Percentiles rank a stretch among this genome's conserved stretches.
phyloP scores from a whole-genome alignment of 805 yeast genomes.

The Kregervanrija pseudodelftensis region DNA sequence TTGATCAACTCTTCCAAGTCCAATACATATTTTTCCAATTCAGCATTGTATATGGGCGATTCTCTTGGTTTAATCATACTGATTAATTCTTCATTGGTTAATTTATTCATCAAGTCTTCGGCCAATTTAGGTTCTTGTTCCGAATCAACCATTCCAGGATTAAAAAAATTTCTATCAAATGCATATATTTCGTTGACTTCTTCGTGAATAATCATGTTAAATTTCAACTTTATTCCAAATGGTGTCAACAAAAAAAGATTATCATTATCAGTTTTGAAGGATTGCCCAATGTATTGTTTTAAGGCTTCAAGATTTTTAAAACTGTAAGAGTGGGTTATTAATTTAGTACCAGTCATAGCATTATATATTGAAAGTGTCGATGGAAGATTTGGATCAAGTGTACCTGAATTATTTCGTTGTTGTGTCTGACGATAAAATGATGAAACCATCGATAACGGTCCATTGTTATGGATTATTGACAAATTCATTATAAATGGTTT shows the following conservation, averaged over 20 bases:
- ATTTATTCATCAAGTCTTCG: constrained; percentile 18
- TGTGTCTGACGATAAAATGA: too few relatives aligned
- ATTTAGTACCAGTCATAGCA: constrained; percentile 37
- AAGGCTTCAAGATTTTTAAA: constrained; percentile 37
- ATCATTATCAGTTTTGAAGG: constrained; percentile 34
- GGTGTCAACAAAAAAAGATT: constrained; percentile 52
- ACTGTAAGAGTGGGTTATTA: constrained; percentile 30
- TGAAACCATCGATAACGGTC: too few relatives aligned
- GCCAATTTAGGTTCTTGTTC: constrained; percentile 10
- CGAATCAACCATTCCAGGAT: constrained; percentile 13
- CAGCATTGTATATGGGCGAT: constrained; percentile 21
- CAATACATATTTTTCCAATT: constrained; percentile 1
- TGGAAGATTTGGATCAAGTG: constrained; percentile 11
- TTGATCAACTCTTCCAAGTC: constrained; percentile 18
- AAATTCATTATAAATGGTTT: too few relatives aligned
- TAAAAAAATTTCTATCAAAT: constrained; percentile 55
- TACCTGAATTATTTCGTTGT: neutral
- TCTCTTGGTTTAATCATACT: constrained; percentile 28
- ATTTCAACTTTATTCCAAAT: constrained; percentile 56
- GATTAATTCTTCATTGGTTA: constrained; percentile 20
- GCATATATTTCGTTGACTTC: constrained; percentile 52
- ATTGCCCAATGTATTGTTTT: constrained; percentile 32
- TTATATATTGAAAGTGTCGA: constrained; percentile 27
- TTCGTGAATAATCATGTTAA: constrained; percentile 37
- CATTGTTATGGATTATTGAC: too few relatives aligned